Percentiles rank a stretch among this genome's conserved stretches.
phyloP scores from a whole-genome alignment of 306 rosid species.

The Sindora glabra region DNA sequence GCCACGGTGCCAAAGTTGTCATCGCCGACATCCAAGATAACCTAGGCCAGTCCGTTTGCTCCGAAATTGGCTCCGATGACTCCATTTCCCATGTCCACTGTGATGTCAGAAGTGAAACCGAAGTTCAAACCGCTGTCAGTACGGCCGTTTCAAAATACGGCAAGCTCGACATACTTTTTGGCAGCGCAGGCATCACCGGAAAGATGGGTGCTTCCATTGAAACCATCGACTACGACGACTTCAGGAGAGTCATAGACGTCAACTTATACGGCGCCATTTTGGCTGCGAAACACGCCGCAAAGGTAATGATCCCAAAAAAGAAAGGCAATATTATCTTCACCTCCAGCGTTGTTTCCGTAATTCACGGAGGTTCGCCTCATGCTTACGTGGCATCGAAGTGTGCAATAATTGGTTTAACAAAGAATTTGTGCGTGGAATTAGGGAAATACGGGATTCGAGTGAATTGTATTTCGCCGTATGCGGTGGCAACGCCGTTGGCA shows the following conservation, averaged over 20 bases:
- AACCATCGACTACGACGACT: neutral
- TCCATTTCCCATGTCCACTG: conserved; percentile 15
- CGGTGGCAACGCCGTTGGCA: conserved; percentile 36
- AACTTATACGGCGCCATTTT: conserved; percentile 45
- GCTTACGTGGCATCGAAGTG: conserved; percentile 46
- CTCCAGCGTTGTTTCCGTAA: conserved; percentile 25
- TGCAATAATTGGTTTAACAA: conserved; percentile 50
- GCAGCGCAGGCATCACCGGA: conserved; percentile 44
- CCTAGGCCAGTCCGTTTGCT: neutral
- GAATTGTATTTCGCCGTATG: conserved; percentile 49
- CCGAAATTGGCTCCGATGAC: neutral
- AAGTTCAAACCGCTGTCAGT: conserved; percentile 12
- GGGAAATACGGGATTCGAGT: conserved; percentile 56
- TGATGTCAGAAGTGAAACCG: conserved; percentile 24
- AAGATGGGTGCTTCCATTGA: conserved; percentile 5
- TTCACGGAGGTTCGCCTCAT: conserved; percentile 17
- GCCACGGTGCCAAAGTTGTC: conserved; percentile 32
- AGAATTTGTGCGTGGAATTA: conserved; percentile 46
- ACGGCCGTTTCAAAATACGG: conserved; percentile 14
- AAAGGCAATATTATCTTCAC: conserved; percentile 47
- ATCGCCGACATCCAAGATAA: conserved; percentile 21
- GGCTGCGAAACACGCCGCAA: conserved; percentile 47
- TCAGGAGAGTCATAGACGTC: conserved; percentile 38
- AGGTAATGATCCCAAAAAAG: conserved; percentile 38
- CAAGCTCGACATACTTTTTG: conserved; percentile 44